Conservation (phyloP, 2,329 filamentous ascomycete genomes). For the Chalara sp. region DNA sequence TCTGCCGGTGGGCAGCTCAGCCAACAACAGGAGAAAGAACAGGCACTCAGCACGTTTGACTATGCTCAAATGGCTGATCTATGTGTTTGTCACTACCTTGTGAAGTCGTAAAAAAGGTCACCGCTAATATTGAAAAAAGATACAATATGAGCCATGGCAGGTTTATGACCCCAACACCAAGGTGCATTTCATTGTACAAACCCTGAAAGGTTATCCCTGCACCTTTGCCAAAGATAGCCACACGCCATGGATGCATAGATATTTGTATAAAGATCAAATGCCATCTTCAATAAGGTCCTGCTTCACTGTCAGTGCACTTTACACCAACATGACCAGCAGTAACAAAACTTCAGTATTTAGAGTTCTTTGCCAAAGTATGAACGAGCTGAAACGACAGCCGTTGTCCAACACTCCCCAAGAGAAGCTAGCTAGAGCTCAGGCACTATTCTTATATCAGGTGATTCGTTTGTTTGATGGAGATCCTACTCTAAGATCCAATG, state of each 20-base stretch:
- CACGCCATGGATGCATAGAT: slow-evolving; percentile 26
- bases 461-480: slow-evolving; percentile 31
- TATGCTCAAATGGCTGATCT: slow-evolving; percentile 16
- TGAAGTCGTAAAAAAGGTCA: background rate
- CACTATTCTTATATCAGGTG: slow-evolving; percentile 27
- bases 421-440: slow-evolving; percentile 21
- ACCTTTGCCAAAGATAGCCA: slow-evolving; percentile 22
- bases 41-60: slow-evolving; percentile 9
- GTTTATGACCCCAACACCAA: slow-evolving; percentile 24
- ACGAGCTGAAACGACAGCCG: slow-evolving; percentile 15
- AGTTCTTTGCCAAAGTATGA: slow-evolving; percentile 17
- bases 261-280: slow-evolving; percentile 22
- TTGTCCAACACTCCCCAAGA: slow-evolving; percentile 16
- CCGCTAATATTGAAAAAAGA: slow-evolving; percentile 12
- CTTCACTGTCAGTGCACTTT: slow-evolving; percentile 26
- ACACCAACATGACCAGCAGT: slow-evolving; percentile 22
- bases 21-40: slow-evolving; percentile 6
- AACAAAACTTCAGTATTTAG: slow-evolving; percentile 26
- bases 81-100: slow-evolving; percentile 11
- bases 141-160: slow-evolving; percentile 21
- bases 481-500: slow-evolving; percentile 27
- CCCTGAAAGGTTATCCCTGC: slow-evolving; percentile 20
- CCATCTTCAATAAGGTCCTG: slow-evolving; percentile 26
- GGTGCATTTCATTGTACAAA: slow-evolving; percentile 20
- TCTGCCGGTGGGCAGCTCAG: background rate